phyloP scores from a whole-genome alignment of 495 filamentous ascomycete genomes.

The Penicillium robsamsonii region DNA sequence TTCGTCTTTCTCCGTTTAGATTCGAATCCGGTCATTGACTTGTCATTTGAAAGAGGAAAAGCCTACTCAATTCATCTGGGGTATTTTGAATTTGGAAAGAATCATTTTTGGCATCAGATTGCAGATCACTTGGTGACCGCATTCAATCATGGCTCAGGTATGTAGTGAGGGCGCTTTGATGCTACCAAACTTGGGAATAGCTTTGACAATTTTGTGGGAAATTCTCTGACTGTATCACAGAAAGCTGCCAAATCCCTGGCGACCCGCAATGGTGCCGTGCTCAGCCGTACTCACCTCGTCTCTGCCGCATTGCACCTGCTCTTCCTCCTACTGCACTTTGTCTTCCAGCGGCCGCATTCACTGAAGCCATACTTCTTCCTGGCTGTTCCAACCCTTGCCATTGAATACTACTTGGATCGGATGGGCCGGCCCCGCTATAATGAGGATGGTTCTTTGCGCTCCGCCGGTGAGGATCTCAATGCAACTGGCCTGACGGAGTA shows the following conservation, averaged over 20 bases:
- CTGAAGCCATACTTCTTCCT: slow-evolving; percentile 69
- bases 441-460: slow-evolving; percentile 63
- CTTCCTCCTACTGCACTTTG: slow-evolving; percentile 68
- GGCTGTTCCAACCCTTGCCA: slow-evolving; percentile 67
- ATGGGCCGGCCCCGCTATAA: slow-evolving; percentile 75
- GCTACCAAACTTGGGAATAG: not conserved
- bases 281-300: slow-evolving; percentile 78
- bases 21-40: not conserved
- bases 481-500: slow-evolving; percentile 91
- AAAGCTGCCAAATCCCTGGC: slow-evolving; percentile 95
- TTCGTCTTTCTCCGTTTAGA: not conserved
- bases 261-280: slow-evolving; percentile 66
- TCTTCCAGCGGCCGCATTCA: slow-evolving; percentile 65
- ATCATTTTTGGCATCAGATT: not conserved
- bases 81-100: not conserved
- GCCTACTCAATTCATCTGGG: not conserved
- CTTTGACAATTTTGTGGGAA: not conserved
- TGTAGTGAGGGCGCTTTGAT: slow-evolving; percentile 9
- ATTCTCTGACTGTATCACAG: slow-evolving; percentile 40
- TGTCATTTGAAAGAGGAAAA: not conserved
- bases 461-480: slow-evolving; percentile 82
- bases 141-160: slow-evolving; percentile 38
- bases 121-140: not conserved
- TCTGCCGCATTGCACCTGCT: slow-evolving; percentile 65
- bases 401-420: slow-evolving; percentile 80